These are phyloP conservation scores for Dryas drummondii DNA, from an alignment of 306 rosid species.

Conservation along the genomic window DNA sequence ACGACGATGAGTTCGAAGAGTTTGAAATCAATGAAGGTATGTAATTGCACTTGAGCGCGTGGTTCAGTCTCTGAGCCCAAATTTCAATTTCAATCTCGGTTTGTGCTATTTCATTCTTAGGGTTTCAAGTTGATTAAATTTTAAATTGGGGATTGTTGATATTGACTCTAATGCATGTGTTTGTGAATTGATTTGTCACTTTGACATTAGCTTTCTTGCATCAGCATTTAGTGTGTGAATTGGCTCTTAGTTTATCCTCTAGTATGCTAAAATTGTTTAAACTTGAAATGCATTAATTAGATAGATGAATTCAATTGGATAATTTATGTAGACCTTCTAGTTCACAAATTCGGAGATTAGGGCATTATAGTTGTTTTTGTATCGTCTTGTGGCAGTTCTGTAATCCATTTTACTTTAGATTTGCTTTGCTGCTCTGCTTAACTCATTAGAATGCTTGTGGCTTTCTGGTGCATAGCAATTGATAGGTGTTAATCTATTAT, in stretches of 20 bases:
- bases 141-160: not conserved
- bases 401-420: not conserved
- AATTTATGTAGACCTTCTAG: not conserved
- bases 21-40: conserved; percentile 70
- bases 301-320: not conserved
- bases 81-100: not conserved
- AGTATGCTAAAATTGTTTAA: not conserved
- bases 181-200: not conserved
- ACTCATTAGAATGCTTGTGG: not conserved
- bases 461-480: not conserved
- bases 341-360: not conserved
- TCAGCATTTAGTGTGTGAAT: not conserved
- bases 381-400: not conserved
- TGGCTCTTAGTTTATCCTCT: not conserved
- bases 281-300: not conserved
- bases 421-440: not conserved
- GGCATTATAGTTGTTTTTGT: not conserved
- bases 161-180: not conserved
- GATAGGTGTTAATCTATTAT: not conserved
- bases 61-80: not conserved
- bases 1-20: conserved; percentile 78
- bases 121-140: not conserved
- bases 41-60: not conserved
- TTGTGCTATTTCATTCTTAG: not conserved
- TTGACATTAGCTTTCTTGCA: not conserved